Evolutionary conservation across 345 rosid genomes (phyloP).

Genomic region (Salix viminalis): DNA sequence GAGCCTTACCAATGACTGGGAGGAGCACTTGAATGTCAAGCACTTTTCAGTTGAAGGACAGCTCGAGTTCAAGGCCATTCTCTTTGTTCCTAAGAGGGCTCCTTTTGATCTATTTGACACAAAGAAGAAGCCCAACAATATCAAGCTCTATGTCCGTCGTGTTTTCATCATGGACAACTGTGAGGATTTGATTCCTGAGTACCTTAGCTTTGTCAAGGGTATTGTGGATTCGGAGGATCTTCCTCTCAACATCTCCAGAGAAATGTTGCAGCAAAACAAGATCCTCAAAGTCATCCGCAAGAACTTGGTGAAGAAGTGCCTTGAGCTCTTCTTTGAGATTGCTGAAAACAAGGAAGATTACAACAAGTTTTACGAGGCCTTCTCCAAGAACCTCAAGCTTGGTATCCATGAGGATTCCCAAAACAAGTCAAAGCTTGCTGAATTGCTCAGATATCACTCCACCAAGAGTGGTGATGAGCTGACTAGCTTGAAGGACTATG

Average conservation of each 20-base stretch:
- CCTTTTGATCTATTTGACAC: conserved; percentile 92
- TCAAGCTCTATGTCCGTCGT: conserved; percentile 87
- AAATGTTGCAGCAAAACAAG: conserved; percentile 83
- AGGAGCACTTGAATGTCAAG: conserved; percentile 83
- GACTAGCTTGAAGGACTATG: conserved; percentile 87
- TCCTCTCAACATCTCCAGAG: conserved; percentile 87
- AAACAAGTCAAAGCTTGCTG: conserved; percentile 75
- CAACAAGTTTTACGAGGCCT: conserved; percentile 84
- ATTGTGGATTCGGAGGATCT: conserved; percentile 90
- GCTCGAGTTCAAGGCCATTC: conserved; percentile 87
- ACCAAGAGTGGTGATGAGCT: conserved; percentile 89
- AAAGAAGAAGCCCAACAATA: conserved; percentile 87
- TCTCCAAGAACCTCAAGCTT: conserved; percentile 84
- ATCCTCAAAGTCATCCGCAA: conserved; percentile 84
- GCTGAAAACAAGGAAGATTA: conserved; percentile 96
- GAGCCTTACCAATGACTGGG: conserved; percentile 93
- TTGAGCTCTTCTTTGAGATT: conserved; percentile 82
- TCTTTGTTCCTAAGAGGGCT: conserved; percentile 85
- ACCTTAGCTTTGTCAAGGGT: conserved; percentile 78
- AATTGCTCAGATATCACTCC: conserved; percentile 76
- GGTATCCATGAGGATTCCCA: conserved; percentile 86
- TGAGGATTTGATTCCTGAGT: conserved; percentile 82
- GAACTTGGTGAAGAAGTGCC: conserved; percentile 87
- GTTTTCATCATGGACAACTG: conserved; percentile 96
- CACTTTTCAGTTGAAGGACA: conserved; percentile 95